Conservation (phyloP, 2,329 filamentous ascomycete species). For the Mollisia scopiformis region DNA sequence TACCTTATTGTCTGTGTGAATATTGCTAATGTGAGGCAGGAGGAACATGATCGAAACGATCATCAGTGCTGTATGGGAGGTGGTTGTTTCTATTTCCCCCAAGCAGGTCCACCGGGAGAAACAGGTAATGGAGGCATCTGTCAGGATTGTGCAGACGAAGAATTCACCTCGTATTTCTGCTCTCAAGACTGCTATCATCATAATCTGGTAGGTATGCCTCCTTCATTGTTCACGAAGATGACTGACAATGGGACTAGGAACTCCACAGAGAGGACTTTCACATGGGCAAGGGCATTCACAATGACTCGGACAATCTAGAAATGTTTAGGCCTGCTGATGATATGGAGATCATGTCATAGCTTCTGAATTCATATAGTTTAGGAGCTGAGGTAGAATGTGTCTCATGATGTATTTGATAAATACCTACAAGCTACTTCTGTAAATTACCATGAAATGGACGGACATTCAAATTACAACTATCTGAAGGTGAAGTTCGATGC, state of each 20-base stretch:
- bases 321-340: constrained; percentile 12
- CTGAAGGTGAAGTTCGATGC: too few relatives aligned
- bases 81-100: constrained; percentile 25
- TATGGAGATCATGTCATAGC: constrained; percentile 11
- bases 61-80: constrained; percentile 29
- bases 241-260: background rate
- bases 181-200: constrained; percentile 28
- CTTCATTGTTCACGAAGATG: background rate
- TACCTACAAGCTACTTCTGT: too few relatives aligned
- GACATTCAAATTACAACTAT: too few relatives aligned
- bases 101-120: constrained; percentile 22
- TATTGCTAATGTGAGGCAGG: constrained; percentile 15
- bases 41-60: constrained; percentile 26
- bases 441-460: too few relatives aligned
- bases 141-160: constrained; percentile 26
- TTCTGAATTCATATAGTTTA: too few relatives aligned
- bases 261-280: constrained; percentile 7
- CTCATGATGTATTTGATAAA: too few relatives aligned
- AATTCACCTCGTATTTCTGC: constrained; percentile 29
- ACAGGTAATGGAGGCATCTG: background rate
- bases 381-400: too few relatives aligned
- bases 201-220: constrained; percentile 25
- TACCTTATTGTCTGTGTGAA: background rate
- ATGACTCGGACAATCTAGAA: constrained; percentile 8
- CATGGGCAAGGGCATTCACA: constrained; percentile 3